Base-by-base conservation (phyloP, 345 rosid genomes). In the Sisymbrium altissimum region DNA sequence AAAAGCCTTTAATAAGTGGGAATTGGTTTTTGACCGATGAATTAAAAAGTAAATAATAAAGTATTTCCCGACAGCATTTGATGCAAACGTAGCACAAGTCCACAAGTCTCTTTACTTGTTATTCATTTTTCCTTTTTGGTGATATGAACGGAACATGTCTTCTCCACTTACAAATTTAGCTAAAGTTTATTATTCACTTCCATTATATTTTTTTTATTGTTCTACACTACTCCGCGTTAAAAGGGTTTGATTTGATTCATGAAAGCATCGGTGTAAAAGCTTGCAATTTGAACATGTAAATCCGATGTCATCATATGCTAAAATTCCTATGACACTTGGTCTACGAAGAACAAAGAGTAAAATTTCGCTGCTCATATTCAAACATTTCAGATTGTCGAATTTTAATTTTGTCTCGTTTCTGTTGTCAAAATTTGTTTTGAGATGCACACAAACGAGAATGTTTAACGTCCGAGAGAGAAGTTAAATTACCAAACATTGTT, bases 41-140 rank as follows among this genome's bases (percentile, higher is more conserved):
- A 35, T 23, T 52, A 3, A 33, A 2, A 38, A 4, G 6, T 0
- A 35, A 52, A 27, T 15, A 52, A 60, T 19, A 41, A 25, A 35
- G 50, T 62, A 38, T 63, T 63, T 54, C 53, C 71, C 71, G 63
- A 76, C 66, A 76, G 66, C 71, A 76, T 70, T 76, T 76, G 79
- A 76, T 76, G 71, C 70, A 44, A 64, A 76, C 64, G 33, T 76
- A 62, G 63, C 70, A 54, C n/a, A 43, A 62, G 58, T 69, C 74
- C 53, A 49, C 45, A 30, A 54, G 50, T 64, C 72, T 4, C 45
- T 17, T 17, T 44, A 73, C 76, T 54, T 64, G 4, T 13, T 52
- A 32, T 52, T 33, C 36, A 38, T 52, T 66, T 25, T 66, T 46
- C 8, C 18, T 63, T 76, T 76, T 44, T 54, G 57, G 44, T 69